Base-by-base conservation (phyloP, 768 basidiomycete species). In the Asterophora lycoperdoides region DNA sequence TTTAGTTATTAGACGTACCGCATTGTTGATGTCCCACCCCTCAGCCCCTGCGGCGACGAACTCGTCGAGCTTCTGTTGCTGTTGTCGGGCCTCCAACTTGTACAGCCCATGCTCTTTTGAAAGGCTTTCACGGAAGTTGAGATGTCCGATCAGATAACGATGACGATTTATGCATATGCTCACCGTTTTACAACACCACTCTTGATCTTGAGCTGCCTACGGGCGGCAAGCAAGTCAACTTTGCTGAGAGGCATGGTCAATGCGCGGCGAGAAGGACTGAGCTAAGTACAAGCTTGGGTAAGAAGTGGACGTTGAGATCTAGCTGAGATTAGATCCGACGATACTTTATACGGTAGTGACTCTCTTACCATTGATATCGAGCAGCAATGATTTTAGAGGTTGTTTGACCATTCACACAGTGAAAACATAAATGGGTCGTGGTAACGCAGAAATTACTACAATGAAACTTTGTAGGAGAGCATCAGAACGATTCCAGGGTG, bases 131-230 rank as follows among this genome's bases (percentile, higher is more conserved):
- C 46, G 41, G 48, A 38, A 44, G 38, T 11, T 33, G 42, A 44
- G 46, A 35, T 40, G 29, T 32, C 46, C 30, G 44, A 40, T 36
- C 41, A 54, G 53, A 48, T 52, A 40, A n/a, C 14, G 38, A 47
- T 26, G 26, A 26, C n/a, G 18, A 56, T 69, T 57, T 56, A 26
- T 20, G n/a, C 20, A 57, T 56, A 26, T 20, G n/a, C 20, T 51
- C 29, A 90, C 89, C 89, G 75, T 63, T 75, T 77, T 40, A 80
- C 77, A 34, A 72, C 78, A 23, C 81, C 81, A 5, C 81, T 59
- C 69, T 89, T 90, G 73, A 91, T 92, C 66, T 80, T 86, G 53
- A 93, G 77, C 58, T 89, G 86, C 45, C 79, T 77, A 43, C 74
- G 74, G 41, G 81, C 60, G 23, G 77, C 67, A 42, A 71, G 66